Evolutionary conservation across 768 basidiomycete genomes (phyloP), one percentile per base, ranked within the genome.

Genomic region (Pleurotus tuber-regium): DNA sequence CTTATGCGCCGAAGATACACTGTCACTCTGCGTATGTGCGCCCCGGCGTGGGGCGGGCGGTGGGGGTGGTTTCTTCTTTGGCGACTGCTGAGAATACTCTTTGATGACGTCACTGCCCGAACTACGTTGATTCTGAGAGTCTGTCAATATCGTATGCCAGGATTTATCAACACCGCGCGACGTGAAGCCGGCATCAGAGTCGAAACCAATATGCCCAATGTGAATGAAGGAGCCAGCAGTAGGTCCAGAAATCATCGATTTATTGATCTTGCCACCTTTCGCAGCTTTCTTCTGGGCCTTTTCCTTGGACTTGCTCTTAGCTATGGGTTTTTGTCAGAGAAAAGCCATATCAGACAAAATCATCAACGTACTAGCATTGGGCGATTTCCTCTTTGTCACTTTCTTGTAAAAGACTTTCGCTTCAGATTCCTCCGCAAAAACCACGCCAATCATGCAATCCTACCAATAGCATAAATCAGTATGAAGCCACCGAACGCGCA

Each of bases 201-300:
- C 90, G 66, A 87, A 97, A 10, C 94, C 95, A 89, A 99, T 96
- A 64, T 98, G 95, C 0, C 89, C 92, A 38, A 97, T 78, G 62
- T 98, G 95, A 52, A 82, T 78, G 73, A 98, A 98, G 6, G 87
- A 87, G 11, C 85, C 85, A 1, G 72, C 66, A 3, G 83, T 80
- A 2, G 94, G 95, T 0, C 76, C 87, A 9, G 92, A 94, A 43
- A 98, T 98, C 76, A 87, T 81, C 1, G 91, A 88, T 67, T 97
- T 98, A 72, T 96, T 88, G 52, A 98, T 89, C 66, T 84, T 88
- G 41, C 90, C 87, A 5, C 82, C 81, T 56, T 83, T 85, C 43
- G 70, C 64, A 2, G 68, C 57, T 51, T 79, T 82, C 69, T 83
- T 85, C 63, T 79, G 78, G 71, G 83, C 84, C 58, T 75, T 76